These are phyloP conservation scores for Medicago arabica DNA, from an alignment of 306 rosid genomes.

Conservation along the genomic window DNA sequence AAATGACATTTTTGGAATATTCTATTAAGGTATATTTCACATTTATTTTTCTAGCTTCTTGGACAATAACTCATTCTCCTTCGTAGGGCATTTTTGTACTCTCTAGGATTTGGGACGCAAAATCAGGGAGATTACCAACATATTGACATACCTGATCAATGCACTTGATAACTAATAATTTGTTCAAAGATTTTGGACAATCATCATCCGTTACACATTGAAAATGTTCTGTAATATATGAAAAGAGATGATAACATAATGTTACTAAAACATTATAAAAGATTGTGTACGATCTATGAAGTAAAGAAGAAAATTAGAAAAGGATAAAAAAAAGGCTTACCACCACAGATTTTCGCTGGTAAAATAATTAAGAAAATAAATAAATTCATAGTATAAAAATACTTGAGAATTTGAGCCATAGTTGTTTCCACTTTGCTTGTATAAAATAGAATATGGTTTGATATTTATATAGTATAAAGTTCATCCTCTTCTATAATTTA, in stretches of 20 bases:
- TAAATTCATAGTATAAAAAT: too few relatives aligned
- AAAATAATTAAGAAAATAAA: too few relatives aligned
- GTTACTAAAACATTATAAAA: background rate
- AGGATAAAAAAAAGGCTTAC: too few relatives aligned
- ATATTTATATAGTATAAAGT: too few relatives aligned
- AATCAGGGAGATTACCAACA: background rate
- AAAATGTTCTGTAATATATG: background rate
- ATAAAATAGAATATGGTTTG: too few relatives aligned
- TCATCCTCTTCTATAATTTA: too few relatives aligned
- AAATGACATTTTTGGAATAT: background rate
- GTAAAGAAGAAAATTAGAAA: background rate
- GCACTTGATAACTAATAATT: background rate
- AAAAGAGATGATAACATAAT: background rate
- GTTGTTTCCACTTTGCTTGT: too few relatives aligned
- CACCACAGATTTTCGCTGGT: too few relatives aligned
- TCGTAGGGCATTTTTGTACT: background rate
- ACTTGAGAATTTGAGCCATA: too few relatives aligned
- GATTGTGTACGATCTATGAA: background rate
- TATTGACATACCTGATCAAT: background rate
- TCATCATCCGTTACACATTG: background rate
- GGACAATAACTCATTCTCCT: background rate
- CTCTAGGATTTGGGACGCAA: background rate
- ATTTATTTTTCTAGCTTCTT: background rate
- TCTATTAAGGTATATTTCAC: background rate
- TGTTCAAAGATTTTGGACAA: background rate